phyloP scores from a whole-genome alignment of 192 early-diverging fungal species.

The Coemansia sp. region DNA sequence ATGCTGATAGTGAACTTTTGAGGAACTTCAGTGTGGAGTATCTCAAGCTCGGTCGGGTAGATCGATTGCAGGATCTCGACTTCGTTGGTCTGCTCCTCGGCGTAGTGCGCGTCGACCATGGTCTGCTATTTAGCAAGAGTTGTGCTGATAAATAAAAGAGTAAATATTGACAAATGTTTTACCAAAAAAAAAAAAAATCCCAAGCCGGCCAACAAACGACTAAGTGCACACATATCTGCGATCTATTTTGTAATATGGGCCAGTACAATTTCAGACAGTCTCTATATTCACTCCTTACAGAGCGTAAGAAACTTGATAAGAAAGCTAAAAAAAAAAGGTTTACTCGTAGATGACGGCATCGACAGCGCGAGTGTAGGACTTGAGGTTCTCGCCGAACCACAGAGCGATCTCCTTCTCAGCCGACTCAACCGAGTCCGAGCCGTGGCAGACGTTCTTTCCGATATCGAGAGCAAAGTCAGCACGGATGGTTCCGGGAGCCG shows the following conservation, averaged over 20 bases:
- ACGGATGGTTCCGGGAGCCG: slow-evolving; percentile 92
- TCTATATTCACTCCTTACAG: background rate
- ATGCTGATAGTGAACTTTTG: slow-evolving; percentile 65
- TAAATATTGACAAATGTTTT: background rate
- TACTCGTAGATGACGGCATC: slow-evolving; percentile 80
- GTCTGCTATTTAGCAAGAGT: background rate
- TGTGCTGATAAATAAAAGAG: background rate
- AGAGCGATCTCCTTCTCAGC: slow-evolving; percentile 87
- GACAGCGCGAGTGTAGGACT: slow-evolving; percentile 62
- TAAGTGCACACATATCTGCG: background rate
- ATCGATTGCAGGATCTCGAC: slow-evolving; percentile 81
- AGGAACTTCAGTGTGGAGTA: slow-evolving; percentile 51
- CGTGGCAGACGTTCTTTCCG: slow-evolving; percentile 90
- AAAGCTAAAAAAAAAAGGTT: slow-evolving; percentile 1
- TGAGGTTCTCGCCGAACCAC: slow-evolving; percentile 79
- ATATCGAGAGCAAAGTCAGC: slow-evolving; percentile 90
- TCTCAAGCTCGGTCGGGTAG: slow-evolving; percentile 75
- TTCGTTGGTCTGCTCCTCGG: slow-evolving; percentile 79
- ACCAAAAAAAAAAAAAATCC: background rate
- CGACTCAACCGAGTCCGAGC: slow-evolving; percentile 84
- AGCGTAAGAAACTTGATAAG: background rate
- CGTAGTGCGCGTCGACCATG: slow-evolving; percentile 63
- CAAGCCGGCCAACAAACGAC: background rate
- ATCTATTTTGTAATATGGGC: background rate
- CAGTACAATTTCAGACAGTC: background rate